Evolutionary conservation across 352 stramenopile species (phyloP).

Genomic region (Globisporangium abappressorium): DNA sequence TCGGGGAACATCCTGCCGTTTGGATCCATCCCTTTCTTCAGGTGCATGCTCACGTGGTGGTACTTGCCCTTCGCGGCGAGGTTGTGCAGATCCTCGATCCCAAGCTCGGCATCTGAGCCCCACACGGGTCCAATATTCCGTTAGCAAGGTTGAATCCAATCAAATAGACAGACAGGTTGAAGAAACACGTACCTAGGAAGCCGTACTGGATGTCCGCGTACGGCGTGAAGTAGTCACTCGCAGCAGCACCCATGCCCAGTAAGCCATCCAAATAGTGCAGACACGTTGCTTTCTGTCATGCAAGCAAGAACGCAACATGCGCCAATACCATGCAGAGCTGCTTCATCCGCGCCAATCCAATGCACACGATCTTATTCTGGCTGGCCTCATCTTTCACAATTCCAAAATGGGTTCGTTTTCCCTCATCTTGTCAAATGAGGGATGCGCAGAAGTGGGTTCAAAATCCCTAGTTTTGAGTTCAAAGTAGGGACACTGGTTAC

Average conservation of each 20-base stretch:
- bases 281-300: not conserved
- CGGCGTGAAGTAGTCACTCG: slow-evolving; percentile 51
- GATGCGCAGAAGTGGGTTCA: not conserved
- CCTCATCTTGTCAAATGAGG: not conserved
- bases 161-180: not conserved
- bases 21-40: slow-evolving; percentile 62
- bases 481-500: not conserved
- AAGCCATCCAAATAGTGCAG: not conserved
- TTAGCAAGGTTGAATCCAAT: not conserved
- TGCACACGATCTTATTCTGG: slow-evolving; percentile 4
- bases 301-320: not conserved
- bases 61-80: slow-evolving; percentile 43
- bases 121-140: not conserved
- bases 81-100: slow-evolving; percentile 44
- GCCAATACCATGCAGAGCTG: not conserved
- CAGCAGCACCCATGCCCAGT: slow-evolving; percentile 39
- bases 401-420: slow-evolving; percentile 8
- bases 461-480: not conserved
- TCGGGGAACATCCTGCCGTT: slow-evolving; percentile 39
- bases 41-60: slow-evolving; percentile 35
- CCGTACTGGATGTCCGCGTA: slow-evolving; percentile 59
- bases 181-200: slow-evolving; percentile 28
- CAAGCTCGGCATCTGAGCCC: slow-evolving; percentile 42
- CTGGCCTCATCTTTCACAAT: not conserved
- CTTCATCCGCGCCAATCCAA: not conserved